phyloP scores from a whole-genome alignment of 169 alveolate genomes.

The Neospora caninum region DNA sequence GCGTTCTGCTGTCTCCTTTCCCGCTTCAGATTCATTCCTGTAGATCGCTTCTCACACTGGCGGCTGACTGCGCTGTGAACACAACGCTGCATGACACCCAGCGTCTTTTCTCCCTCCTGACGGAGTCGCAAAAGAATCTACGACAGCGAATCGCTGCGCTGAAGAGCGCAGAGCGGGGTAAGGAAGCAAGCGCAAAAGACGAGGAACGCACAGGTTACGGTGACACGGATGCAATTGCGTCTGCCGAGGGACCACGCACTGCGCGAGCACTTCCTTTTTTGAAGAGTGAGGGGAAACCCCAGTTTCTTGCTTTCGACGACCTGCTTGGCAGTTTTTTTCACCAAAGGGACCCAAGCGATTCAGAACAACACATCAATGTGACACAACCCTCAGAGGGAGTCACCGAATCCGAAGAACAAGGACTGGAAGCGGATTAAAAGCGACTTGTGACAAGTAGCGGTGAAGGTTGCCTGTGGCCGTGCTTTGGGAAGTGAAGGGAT shows the following conservation, averaged over 20 bases:
- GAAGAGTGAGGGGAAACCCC: neutral
- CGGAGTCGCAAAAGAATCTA: neutral
- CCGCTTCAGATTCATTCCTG: constrained; percentile 3
- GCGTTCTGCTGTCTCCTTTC: neutral
- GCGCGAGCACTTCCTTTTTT: too few species aligned
- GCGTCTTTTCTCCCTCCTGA: neutral
- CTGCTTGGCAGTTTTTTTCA: neutral
- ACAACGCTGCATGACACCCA: neutral
- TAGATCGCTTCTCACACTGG: constrained; percentile 19
- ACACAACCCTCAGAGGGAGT: too few species aligned
- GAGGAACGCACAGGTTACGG: neutral
- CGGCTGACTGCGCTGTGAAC: constrained; percentile 23
- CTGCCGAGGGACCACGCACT: too few species aligned
- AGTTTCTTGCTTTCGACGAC: neutral
- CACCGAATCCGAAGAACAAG: too few species aligned
- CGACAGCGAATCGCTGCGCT: neutral
- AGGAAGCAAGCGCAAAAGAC: neutral
- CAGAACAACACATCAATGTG: too few species aligned
- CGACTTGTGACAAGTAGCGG: too few species aligned
- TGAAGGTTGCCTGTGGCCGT: too few species aligned
- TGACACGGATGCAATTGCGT: too few species aligned
- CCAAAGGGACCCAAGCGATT: neutral
- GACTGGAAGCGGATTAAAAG: too few species aligned
- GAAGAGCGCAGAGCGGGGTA: neutral
- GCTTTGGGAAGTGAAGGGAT: too few species aligned